Evolutionary conservation across 441 rosid genomes (phyloP).

Genomic region (Breynia disticha): DNA sequence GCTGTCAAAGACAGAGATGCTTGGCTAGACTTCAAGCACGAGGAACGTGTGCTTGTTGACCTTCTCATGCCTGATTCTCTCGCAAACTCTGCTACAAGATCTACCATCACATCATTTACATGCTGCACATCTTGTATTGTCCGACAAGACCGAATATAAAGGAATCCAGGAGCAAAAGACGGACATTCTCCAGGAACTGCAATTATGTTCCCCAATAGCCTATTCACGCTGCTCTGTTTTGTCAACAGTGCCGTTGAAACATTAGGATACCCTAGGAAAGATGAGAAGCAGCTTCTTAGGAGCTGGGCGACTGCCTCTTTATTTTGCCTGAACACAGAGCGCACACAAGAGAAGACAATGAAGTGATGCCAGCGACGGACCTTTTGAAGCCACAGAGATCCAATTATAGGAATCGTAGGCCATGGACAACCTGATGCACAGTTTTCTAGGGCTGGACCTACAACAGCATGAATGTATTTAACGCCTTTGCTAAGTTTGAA

Average conservation of each 20-base stretch:
- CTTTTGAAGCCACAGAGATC: slow-evolving; percentile 64
- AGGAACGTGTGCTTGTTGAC: slow-evolving; percentile 15
- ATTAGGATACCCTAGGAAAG: slow-evolving; percentile 33
- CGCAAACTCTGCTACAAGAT: slow-evolving; percentile 44
- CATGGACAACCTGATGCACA: slow-evolving; percentile 47
- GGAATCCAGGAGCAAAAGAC: slow-evolving; percentile 42
- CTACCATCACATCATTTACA: slow-evolving; percentile 32
- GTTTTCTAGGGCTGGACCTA: slow-evolving; percentile 52
- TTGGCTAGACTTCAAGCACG: slow-evolving; percentile 32
- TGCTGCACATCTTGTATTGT: slow-evolving; percentile 28
- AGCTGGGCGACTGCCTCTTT: slow-evolving; percentile 47
- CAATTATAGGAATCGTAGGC: slow-evolving; percentile 37
- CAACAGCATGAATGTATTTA: slow-evolving; percentile 46
- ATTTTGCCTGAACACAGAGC: slow-evolving; percentile 38
- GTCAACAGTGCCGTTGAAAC: slow-evolving; percentile 22
- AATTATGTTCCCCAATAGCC: slow-evolving; percentile 35
- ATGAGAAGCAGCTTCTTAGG: slow-evolving; percentile 50
- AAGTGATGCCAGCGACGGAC: slow-evolving; percentile 56
- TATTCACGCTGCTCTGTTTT: slow-evolving; percentile 26
- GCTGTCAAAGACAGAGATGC: slow-evolving; percentile 37
- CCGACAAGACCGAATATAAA: slow-evolving; percentile 46
- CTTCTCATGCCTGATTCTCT: slow-evolving; percentile 31
- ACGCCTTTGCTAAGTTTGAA: slow-evolving; percentile 40
- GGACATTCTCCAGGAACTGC: slow-evolving; percentile 22
- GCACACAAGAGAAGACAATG: slow-evolving; percentile 43